phyloP scores from a whole-genome alignment of 2,329 filamentous ascomycete genomes.

The Cytospora chrysosperma region DNA sequence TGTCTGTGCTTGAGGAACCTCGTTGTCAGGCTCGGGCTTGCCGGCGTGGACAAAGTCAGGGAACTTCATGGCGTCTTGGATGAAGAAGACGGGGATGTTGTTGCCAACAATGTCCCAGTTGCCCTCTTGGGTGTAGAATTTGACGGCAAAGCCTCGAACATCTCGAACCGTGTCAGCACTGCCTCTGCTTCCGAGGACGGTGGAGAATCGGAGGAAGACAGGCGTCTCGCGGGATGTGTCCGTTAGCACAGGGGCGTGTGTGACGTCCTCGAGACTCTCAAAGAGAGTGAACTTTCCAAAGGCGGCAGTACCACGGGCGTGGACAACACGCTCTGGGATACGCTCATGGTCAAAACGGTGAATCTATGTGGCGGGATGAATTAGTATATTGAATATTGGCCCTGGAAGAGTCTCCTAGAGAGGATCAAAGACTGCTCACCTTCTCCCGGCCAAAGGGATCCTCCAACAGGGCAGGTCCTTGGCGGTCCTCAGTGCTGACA shows the following conservation, averaged over 20 bases:
- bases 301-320: conserved; percentile 34
- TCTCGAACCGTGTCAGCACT: conserved; percentile 82
- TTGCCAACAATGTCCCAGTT: conserved; percentile 76
- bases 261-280: conserved; percentile 62
- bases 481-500: conserved; percentile 59
- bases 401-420: background rate
- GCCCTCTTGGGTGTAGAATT: conserved; percentile 75
- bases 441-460: conserved; percentile 73
- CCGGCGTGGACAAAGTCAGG: conserved; percentile 62
- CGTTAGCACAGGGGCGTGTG: conserved; percentile 61
- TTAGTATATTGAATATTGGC: background rate
- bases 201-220: conserved; percentile 74
- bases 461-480: conserved; percentile 68
- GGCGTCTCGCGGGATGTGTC: conserved; percentile 62
- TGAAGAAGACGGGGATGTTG: conserved; percentile 74
- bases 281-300: conserved; percentile 61
- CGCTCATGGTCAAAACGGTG: conserved; percentile 68
- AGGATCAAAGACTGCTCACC: conserved; percentile 42
- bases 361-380: conserved; percentile 48
- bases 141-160: conserved; percentile 75
- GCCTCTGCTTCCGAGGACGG: conserved; percentile 71
- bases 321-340: conserved; percentile 36
- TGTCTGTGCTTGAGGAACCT: conserved; percentile 68
- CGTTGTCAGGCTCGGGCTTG: conserved; percentile 70
- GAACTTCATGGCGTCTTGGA: conserved; percentile 74